A percentile compares a stretch with the other conserved stretches of the same genome.
Conservation (phyloP, 2,329 filamentous ascomycete genomes). For the Bipolaris oryzae region DNA sequence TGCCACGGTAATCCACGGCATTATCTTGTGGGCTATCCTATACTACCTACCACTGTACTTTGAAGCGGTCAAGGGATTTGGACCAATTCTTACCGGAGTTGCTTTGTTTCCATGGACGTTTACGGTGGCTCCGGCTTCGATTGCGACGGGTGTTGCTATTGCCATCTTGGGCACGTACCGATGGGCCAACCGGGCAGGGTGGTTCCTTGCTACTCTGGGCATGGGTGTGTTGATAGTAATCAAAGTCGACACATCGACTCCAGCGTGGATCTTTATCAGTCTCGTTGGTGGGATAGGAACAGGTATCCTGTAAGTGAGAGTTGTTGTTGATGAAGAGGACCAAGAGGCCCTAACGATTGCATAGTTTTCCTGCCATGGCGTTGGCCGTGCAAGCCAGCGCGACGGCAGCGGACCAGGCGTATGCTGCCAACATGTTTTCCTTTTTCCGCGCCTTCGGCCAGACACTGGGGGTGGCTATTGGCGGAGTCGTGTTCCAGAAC, state of each 20-base stretch:
- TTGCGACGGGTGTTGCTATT: slow-evolving; percentile 61
- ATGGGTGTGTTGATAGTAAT: slow-evolving; percentile 62
- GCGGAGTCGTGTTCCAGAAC: slow-evolving; percentile 74
- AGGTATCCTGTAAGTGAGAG: slow-evolving; percentile 57
- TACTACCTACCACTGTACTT: slow-evolving; percentile 55
- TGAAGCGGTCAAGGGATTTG: slow-evolving; percentile 49
- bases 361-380: slow-evolving; percentile 63
- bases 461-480: slow-evolving; percentile 68
- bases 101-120: slow-evolving; percentile 55
- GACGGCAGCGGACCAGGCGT: slow-evolving; percentile 62
- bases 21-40: slow-evolving; percentile 51
- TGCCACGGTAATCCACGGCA: slow-evolving; percentile 63
- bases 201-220: slow-evolving; percentile 64
- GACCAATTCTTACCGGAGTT: slow-evolving; percentile 48
- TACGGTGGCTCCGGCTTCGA: slow-evolving; percentile 66
- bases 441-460: slow-evolving; percentile 72
- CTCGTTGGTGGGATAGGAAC: slow-evolving; percentile 65
- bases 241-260: slow-evolving; percentile 56
- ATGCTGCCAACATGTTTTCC: slow-evolving; percentile 68
- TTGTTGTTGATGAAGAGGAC: no score
- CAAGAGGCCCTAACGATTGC: no score
- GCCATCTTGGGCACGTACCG: slow-evolving; percentile 64
- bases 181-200: slow-evolving; percentile 66
- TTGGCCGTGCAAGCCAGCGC: slow-evolving; percentile 69
- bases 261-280: slow-evolving; percentile 66